Base-by-base conservation (phyloP, 495 filamentous ascomycete genomes). In the Jackrogersella multiformis region DNA sequence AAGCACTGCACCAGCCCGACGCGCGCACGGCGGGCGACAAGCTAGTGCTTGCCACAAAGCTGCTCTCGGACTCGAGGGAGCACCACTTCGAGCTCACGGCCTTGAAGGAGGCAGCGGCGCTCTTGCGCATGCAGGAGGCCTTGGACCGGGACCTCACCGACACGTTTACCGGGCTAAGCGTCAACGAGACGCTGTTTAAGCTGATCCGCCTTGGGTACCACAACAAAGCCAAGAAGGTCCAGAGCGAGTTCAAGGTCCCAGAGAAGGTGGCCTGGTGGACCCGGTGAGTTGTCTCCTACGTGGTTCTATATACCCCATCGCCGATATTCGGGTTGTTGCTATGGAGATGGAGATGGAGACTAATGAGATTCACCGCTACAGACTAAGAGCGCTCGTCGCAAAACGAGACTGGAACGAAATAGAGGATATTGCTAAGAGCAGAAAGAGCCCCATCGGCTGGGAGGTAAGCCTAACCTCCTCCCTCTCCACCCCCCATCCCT, bases 361-460 rank as follows among this genome's bases (percentile, higher is more conserved):
- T 56, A 66, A 55, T 41, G 26, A 16, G 9, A 21, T 35, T 30
- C n/a, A 12, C 44, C 8, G 15, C 39, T 51, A 49, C 24, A 89
- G 92, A 62, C 84, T 99, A 41, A 88, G 96, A 68, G 95, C 93
- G 3, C 81, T 98, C 46, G 93, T 98, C 4, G 89, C 90, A 12
- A 91, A 90, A 74, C 87, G 95, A 36, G 90, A 97, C 73, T 98
- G 93, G 93, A 86, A 84, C 36, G 96, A 97, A 73, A 80, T 99
- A 58, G 94, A 98, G 77, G 93, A 97, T 64, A 84, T 92, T 64
- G 87, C 85, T 44, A 87, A 85, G 72, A 82, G 78, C 44, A 80
- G 83, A 48, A 96, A 94, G 72, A 92, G 89, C 45, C 91, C 95
- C n/a, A 97, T 99, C 73, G 95, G 94, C 39, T 99, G 96, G 96